Conservation (phyloP, 2,329 filamentous ascomycete species). For the Verticillium albo-atrum region DNA sequence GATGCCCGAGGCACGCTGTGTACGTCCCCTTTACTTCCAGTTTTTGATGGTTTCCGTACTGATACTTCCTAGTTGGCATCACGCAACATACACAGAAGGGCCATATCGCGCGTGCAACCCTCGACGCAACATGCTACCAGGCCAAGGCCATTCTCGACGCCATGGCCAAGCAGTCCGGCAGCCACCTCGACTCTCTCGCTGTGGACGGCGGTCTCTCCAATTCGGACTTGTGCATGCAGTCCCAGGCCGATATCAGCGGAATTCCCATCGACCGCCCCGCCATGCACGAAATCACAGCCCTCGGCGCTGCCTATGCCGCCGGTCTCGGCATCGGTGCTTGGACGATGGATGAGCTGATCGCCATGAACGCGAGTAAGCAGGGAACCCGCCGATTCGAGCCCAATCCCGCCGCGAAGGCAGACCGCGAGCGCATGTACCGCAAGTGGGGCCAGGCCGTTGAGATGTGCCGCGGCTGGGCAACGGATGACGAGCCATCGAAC, state of each 20-base stretch:
- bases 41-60: background rate
- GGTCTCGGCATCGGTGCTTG: slow-evolving; percentile 80
- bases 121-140: slow-evolving; percentile 90
- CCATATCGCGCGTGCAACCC: slow-evolving; percentile 82
- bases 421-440: slow-evolving; percentile 35
- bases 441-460: slow-evolving; percentile 55
- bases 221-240: slow-evolving; percentile 86
- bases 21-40: slow-evolving; percentile 32
- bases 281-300: slow-evolving; percentile 87
- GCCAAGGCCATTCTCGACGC: slow-evolving; percentile 88
- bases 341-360: slow-evolving; percentile 58
- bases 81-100: slow-evolving; percentile 81
- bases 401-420: slow-evolving; percentile 42
- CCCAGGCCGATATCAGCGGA: slow-evolving; percentile 78
- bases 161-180: slow-evolving; percentile 82
- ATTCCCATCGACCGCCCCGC: slow-evolving; percentile 79
- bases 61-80: slow-evolving; percentile 57
- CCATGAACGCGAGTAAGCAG: slow-evolving; percentile 69
- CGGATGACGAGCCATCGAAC: background rate
- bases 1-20: slow-evolving; percentile 84
- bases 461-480: slow-evolving; percentile 53
- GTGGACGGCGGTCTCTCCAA: slow-evolving; percentile 90
- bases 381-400: slow-evolving; percentile 69
- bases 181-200: slow-evolving; percentile 68
- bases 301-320: slow-evolving; percentile 84